These are phyloP conservation scores for Talaromyces stipitatus DNA, from an alignment of 495 filamentous ascomycete genomes.

Conservation along the genomic window DNA sequence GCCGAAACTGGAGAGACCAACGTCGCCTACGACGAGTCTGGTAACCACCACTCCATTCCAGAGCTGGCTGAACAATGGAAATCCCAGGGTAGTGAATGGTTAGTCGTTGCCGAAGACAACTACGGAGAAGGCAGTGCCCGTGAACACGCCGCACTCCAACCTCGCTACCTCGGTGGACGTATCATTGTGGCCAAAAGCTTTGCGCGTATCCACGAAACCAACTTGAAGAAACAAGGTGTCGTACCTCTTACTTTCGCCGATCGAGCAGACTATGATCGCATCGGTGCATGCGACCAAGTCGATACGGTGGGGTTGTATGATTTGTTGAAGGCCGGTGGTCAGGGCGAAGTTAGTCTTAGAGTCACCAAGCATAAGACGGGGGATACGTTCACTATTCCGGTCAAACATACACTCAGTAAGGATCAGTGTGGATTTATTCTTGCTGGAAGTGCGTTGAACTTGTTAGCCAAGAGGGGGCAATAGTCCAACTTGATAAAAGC, in stretches of 20 bases:
- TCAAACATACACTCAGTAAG: constrained; percentile 71
- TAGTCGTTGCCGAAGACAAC: constrained; percentile 95
- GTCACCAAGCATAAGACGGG: constrained; percentile 57
- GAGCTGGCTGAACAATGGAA: constrained; percentile 82
- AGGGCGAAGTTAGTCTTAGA: constrained; percentile 64
- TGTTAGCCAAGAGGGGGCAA: constrained; percentile 54
- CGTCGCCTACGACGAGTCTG: constrained; percentile 76
- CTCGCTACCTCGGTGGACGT: constrained; percentile 82
- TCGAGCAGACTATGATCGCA: constrained; percentile 77
- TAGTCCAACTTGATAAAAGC: neutral
- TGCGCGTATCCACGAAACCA: constrained; percentile 96
- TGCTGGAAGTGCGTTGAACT: constrained; percentile 88
- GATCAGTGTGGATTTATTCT: constrained; percentile 89
- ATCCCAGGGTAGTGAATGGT: constrained; percentile 58
- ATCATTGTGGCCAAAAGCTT: constrained; percentile 88
- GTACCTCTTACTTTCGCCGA: constrained; percentile 85
- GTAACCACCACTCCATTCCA: constrained; percentile 58
- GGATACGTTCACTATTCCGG: constrained; percentile 50
- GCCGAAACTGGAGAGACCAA: constrained; percentile 89
- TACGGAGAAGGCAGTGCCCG: constrained; percentile 94
- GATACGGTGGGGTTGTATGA: constrained; percentile 75
- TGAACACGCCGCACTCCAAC: constrained; percentile 96
- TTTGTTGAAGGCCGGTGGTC: constrained; percentile 66
- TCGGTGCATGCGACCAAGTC: constrained; percentile 75
- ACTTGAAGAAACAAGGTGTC: constrained; percentile 97